Base-by-base conservation (phyloP, 805 yeast species). In the Hanseniaspora meyeri region DNA sequence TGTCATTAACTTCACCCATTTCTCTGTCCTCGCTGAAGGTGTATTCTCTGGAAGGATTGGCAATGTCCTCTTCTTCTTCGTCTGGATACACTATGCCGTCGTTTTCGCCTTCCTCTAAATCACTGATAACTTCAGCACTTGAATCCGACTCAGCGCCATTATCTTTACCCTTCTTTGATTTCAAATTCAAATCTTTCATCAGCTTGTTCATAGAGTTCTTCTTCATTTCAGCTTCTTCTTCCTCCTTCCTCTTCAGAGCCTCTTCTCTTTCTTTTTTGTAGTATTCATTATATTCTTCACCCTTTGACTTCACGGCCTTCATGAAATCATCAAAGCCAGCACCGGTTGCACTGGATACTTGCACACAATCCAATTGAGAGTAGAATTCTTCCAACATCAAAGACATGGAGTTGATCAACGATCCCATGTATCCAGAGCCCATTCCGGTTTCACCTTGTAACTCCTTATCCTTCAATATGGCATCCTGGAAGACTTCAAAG, bases 351-450 rank as follows among this genome's bases (percentile, higher is more conserved):
- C 97, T 81, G 46, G 96, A 87, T 14, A 89, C 95, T n/a, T 87
- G 83, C 46, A 86, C 95, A 59, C 90, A 87, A 66, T 93, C 97
- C 60, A 93, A 72, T 58, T 90, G 90, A 0, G 95, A 83, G 67
- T 93, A 93, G 64, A 93, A 93, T 68, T 93, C 98, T 66, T 93
- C 99, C 57, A 93, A 74, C 88, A 93, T 89, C 62, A 93, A 75
- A 37, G 95, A 85, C 96, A 93, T 87, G 1, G 97, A 89, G 68
- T 90, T 93, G 59, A 93, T 87, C 53, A 93, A 74, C 1, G 96
- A 87, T 55, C 87, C 80, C 98, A 93, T 93, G 69, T 93, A 93
- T 2, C 96, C 96, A 2, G 91, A 82, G 5, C 72, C 72, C 66
- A 67, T 59, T 24, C 77, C 69, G 42, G 73, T 74, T 27, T 77